Base-by-base conservation (phyloP, 2,329 filamentous ascomycete species). In the Diaporthe ampelina region DNA sequence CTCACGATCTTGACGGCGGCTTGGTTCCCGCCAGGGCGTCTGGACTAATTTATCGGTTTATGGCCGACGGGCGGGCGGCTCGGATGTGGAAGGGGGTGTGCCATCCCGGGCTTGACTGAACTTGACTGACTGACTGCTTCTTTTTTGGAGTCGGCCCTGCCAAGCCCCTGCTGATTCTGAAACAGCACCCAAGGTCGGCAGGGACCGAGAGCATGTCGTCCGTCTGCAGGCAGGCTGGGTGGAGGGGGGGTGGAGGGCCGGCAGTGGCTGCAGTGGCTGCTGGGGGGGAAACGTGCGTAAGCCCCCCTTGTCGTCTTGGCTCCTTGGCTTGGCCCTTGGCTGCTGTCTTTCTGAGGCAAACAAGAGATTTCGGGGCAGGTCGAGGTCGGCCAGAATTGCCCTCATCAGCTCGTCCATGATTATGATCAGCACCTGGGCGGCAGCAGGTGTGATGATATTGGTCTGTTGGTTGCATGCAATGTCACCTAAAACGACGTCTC, bases 331-430 rank as follows among this genome's bases (percentile, higher is more conserved):
- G 63, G 63, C 45, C 52, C 48, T 54, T 54, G 63, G 63, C 63
- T 54, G 63, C 45, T 26, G 63, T 40, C 45, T 54, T 52, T 67
- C 63, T 67, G 63, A 67, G 32, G 63, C 63, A 43, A 7, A 54
- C 26, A 26, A 9, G 63, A 26, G 45, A 67, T 67, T 67, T 40
- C 32, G 32, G 63, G 63, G 48, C 45, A 52, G 21, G 19, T 29
- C 32, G 52, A n/a, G 21, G 45, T 9, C 32, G 29, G 26, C 26
- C 40, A 48, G 15, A 17, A 29, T 45, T n/a, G 8, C 11, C 11
- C n/a, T 11, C 13, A 11, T 13, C 40, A 43, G 15, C 21, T 29
- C 15, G 29, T 29, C 63, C 32, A 48, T 40, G 37, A 40, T 40
- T 40, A 4, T 54, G 63, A 68, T 68, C 32, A 54, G 63, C 45